Evolutionary conservation across 2,329 filamentous ascomycete species (phyloP).

Genomic region (Pseudopyricularia cyperi): DNA sequence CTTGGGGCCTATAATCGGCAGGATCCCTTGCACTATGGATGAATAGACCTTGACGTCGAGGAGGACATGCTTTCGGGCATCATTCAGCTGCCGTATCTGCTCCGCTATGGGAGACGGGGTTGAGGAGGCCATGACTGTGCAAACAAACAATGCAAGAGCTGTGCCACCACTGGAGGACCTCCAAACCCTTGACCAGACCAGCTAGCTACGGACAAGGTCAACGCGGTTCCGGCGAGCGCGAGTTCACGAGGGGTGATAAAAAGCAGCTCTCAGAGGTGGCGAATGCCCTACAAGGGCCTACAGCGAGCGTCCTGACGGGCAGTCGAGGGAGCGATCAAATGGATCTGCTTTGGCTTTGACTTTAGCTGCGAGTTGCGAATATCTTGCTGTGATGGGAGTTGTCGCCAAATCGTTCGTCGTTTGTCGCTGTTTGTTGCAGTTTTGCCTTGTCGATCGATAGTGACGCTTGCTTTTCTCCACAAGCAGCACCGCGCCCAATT

Average conservation of each 20-base stretch:
- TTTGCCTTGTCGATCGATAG: no score
- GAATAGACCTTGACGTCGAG: constrained; percentile 80
- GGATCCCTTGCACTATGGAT: constrained; percentile 79
- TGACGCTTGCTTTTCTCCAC: no score
- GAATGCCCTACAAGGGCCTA: no score
- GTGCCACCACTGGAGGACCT: not conserved
- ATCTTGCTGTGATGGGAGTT: no score
- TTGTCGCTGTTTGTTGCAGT: not conserved
- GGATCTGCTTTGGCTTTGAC: no score
- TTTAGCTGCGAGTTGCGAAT: no score
- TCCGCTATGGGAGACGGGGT: constrained; percentile 45
- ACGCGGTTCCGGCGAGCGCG: not conserved
- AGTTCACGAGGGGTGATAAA: not conserved
- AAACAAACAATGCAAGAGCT: not conserved
- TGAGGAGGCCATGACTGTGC: not conserved
- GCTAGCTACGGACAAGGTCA: not conserved
- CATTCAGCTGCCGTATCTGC: constrained; percentile 77
- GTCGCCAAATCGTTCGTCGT: no score
- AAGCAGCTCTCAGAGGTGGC: not conserved
- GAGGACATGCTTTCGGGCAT: constrained; percentile 80
- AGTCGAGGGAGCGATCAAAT: no score
- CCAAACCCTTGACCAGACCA: not conserved
- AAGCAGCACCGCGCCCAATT: not conserved
- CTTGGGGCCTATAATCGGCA: constrained; percentile 75
- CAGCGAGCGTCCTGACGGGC: no score